Evolutionary conservation across 225 moss, liverwort and hornwort species (phyloP).

Genomic region (Bryum argenteum): DNA sequence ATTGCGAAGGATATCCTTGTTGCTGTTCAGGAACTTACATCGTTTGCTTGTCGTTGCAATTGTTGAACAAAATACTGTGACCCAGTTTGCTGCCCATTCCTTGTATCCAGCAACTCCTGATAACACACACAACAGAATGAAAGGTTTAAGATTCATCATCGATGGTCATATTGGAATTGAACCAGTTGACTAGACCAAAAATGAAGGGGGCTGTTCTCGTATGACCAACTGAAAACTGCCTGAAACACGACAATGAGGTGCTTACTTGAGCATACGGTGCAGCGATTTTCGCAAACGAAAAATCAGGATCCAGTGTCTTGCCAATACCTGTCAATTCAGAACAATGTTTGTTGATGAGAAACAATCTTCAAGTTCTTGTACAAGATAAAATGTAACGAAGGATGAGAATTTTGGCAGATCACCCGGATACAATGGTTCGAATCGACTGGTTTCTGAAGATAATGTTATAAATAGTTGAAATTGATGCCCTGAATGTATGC

Average conservation of each 20-base stretch:
- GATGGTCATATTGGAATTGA: not conserved
- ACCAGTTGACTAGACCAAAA: too few species aligned
- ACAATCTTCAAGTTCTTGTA: not conserved
- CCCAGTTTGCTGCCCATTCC: slow-evolving; percentile 59
- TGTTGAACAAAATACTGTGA: slow-evolving; percentile 76
- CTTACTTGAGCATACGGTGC: slow-evolving; percentile 97
- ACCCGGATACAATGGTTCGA: too few species aligned
- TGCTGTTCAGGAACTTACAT: slow-evolving; percentile 51
- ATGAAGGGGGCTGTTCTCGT: too few species aligned
- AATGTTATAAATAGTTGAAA: too few species aligned
- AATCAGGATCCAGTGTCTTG: slow-evolving; percentile 73
- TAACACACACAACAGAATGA: slow-evolving; percentile 6
- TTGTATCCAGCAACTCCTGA: slow-evolving; percentile 87
- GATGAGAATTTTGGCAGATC: too few species aligned
- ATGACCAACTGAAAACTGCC: not conserved
- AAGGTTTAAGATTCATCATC: slow-evolving; percentile 19
- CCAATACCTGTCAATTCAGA: slow-evolving; percentile 71
- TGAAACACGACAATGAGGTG: not conserved
- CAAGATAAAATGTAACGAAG: too few species aligned
- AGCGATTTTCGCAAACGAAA: slow-evolving; percentile 95
- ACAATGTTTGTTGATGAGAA: too few species aligned
- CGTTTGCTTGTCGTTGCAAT: slow-evolving; percentile 89
- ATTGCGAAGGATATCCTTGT: not conserved
- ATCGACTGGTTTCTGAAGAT: too few species aligned
- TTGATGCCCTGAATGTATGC: too few species aligned